phyloP scores from a whole-genome alignment of 2,329 filamentous ascomycete genomes.

The Davidsoniella neocaledoniae region DNA sequence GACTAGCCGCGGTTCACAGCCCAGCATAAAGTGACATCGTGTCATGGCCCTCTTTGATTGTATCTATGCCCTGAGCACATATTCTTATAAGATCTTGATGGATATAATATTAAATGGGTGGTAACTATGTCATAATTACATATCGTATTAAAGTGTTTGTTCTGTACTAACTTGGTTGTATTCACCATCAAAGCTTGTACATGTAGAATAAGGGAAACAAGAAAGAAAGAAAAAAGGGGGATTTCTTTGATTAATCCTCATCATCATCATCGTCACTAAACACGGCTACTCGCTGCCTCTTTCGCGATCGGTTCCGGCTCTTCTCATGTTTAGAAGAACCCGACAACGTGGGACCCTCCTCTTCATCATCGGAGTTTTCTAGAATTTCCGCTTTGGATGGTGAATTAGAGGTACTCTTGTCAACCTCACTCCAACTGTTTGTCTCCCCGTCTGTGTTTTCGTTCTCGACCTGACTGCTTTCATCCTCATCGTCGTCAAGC shows the following conservation, averaged over 20 bases:
- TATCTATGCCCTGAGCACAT: no score
- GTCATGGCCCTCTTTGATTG: no score
- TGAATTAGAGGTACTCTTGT: not conserved
- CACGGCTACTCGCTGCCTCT: not conserved
- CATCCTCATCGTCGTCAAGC: not conserved
- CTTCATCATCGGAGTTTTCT: not conserved
- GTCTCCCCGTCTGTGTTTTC: not conserved
- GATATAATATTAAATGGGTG: no score
- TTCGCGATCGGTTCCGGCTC: not conserved
- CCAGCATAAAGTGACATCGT: no score
- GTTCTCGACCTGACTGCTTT: not conserved
- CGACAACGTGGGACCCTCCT: no score
- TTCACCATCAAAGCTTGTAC: not conserved
- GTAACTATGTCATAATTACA: not conserved
- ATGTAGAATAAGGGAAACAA: not conserved
- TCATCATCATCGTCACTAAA: constrained; percentile 2
- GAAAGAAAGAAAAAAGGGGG: not conserved
- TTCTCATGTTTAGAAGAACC: no score
- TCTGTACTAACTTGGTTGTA: not conserved
- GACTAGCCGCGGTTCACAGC: no score
- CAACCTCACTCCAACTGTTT: not conserved
- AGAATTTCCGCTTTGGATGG: not conserved
- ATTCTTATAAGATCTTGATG: no score
- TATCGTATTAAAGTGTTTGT: not conserved
- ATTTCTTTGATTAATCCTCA: not conserved